Percentiles rank a stretch among this genome's conserved stretches.
Evolutionary conservation across 805 yeast species (phyloP).

Genomic region (Limtongia smithiae): DNA sequence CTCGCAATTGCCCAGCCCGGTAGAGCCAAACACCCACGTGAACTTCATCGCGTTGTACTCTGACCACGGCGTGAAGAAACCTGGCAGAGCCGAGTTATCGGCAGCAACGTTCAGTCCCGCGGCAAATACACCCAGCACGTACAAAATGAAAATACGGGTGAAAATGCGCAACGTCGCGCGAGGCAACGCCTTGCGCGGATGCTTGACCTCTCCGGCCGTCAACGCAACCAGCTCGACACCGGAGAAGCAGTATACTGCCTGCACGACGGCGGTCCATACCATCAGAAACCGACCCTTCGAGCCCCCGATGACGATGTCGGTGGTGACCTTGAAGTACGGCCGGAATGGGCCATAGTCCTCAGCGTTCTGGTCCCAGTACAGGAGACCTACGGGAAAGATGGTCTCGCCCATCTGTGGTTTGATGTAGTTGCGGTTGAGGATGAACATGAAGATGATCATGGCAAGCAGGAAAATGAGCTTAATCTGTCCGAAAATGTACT

Average conservation of each 20-base stretch:
- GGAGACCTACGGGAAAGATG: constrained; percentile 19
- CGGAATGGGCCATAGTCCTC: constrained; percentile 23
- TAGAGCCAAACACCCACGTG: constrained; percentile 7
- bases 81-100: constrained; percentile 13
- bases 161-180: constrained; percentile 75
- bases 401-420: constrained; percentile 15
- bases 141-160: constrained; percentile 72
- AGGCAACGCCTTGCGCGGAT: constrained; percentile 66
- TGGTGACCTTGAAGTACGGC: constrained; percentile 15
- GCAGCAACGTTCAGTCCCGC: constrained; percentile 58
- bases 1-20: constrained; percentile 14
- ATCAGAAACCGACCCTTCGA: constrained; percentile 51
- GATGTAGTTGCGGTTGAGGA: constrained; percentile 45
- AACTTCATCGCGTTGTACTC: constrained; percentile 47
- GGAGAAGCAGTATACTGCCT: constrained; percentile 72
- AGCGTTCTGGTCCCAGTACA: constrained; percentile 11
- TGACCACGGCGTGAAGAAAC: constrained; percentile 24
- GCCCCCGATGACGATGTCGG: constrained; percentile 9
- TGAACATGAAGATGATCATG: constrained; percentile 56
- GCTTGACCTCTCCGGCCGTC: constrained; percentile 71
- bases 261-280: constrained; percentile 63
- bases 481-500: constrained; percentile 55
- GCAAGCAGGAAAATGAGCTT: constrained; percentile 59
- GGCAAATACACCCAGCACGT: constrained; percentile 54
- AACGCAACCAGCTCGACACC: constrained; percentile 73